Percentiles rank a stretch among this genome's conserved stretches.
phyloP scores from a whole-genome alignment of 352 stramenopile genomes.

The Pythium insidiosum region DNA sequence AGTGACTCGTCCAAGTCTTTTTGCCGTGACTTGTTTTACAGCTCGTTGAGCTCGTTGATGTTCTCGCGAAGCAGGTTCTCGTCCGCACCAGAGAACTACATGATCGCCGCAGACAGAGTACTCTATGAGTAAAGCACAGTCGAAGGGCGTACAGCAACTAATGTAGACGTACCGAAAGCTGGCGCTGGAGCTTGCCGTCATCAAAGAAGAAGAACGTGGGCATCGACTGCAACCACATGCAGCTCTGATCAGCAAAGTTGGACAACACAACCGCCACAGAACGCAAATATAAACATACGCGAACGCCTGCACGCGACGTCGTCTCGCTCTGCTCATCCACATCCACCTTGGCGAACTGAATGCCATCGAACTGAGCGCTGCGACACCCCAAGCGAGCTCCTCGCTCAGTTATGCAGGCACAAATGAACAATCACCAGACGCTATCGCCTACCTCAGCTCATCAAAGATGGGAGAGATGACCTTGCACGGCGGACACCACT shows the following conservation, averaged over 20 bases:
- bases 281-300: slow-evolving; percentile 32
- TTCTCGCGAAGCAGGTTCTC: slow-evolving; percentile 63
- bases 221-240: slow-evolving; percentile 77
- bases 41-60: slow-evolving; percentile 65
- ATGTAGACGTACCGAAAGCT: slow-evolving; percentile 47
- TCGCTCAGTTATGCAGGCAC: too few relatives aligned
- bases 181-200: slow-evolving; percentile 66
- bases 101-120: not conserved
- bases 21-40: too few relatives aligned
- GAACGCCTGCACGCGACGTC: slow-evolving; percentile 68
- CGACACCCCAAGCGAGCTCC: too few relatives aligned
- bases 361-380: slow-evolving; percentile 49
- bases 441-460: slow-evolving; percentile 67
- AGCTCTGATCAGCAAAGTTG: too few relatives aligned
- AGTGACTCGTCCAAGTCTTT: too few relatives aligned
- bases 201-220: slow-evolving; percentile 84
- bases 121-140: not conserved
- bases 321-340: slow-evolving; percentile 80
- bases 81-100: slow-evolving; percentile 74
- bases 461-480: slow-evolving; percentile 86
- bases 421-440: too few relatives aligned
- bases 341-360: slow-evolving; percentile 83
- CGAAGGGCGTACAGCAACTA: not conserved
- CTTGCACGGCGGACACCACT: slow-evolving; percentile 90
- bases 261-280: too few relatives aligned